Evolutionary conservation across 2,329 filamentous ascomycete species (phyloP).

Genomic region (Curvularia sp.): DNA sequence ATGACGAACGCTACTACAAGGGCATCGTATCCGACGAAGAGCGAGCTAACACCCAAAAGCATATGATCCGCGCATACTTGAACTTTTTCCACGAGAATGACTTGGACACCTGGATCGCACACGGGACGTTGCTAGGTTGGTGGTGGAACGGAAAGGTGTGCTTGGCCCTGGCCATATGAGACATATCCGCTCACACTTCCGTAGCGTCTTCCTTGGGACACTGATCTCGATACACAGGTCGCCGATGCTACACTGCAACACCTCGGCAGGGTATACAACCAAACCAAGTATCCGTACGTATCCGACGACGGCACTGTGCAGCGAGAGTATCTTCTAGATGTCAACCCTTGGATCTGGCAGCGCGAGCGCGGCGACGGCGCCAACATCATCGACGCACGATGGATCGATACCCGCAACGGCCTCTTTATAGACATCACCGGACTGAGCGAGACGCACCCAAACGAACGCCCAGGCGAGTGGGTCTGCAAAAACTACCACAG

Average conservation of each 20-base stretch:
- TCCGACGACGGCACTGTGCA: conserved; percentile 49
- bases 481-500: conserved; percentile 81
- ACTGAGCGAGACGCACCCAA: conserved; percentile 70
- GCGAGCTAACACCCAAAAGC: conserved; percentile 69
- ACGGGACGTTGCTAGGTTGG: conserved; percentile 85
- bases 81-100: conserved; percentile 68
- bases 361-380: conserved; percentile 69
- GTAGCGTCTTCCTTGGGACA: conserved; percentile 81
- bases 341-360: conserved; percentile 74
- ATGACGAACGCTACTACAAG: conserved; percentile 75
- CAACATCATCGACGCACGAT: conserved; percentile 85
- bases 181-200: conserved; percentile 34
- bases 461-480: conserved; percentile 69
- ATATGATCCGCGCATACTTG: conserved; percentile 78
- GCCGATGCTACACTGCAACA: conserved; percentile 70
- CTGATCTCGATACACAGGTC: conserved; percentile 83
- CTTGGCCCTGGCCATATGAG: neutral
- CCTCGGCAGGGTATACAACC: conserved; percentile 72
- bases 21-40: conserved; percentile 69
- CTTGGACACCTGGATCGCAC: conserved; percentile 85
- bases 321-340: conserved; percentile 73
- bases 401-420: conserved; percentile 78
- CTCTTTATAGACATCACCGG: conserved; percentile 86
- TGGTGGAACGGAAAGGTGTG: conserved; percentile 79
- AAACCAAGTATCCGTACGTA: conserved; percentile 63